A percentile compares a stretch with the other conserved stretches of the same genome.
Conservation (phyloP, 1,284 basidiomycete genomes). For the Microbotryomycetes sp. region DNA sequence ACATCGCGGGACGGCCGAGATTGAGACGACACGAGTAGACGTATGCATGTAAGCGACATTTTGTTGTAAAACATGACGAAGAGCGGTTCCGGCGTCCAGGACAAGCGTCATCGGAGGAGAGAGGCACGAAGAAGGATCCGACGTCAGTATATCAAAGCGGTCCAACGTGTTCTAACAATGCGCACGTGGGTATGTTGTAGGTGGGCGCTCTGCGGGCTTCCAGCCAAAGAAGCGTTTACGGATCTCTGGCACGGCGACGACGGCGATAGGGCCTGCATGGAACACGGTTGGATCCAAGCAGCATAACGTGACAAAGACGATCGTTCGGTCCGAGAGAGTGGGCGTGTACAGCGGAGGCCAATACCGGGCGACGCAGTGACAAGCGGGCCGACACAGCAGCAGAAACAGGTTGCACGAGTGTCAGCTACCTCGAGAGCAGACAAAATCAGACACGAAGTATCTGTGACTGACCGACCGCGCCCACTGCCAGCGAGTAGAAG, state of each 20-base stretch:
- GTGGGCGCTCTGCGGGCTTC: constrained; percentile 63
- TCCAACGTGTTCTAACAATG: background rate
- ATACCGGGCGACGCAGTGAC: background rate
- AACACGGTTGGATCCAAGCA: too few relatives aligned
- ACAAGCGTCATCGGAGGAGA: too few relatives aligned
- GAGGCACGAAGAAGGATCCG: too few relatives aligned
- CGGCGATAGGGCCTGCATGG: constrained; percentile 63
- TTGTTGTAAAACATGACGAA: background rate
- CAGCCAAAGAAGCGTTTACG: constrained; percentile 63
- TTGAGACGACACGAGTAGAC: background rate
- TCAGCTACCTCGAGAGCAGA: background rate
- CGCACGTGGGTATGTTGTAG: constrained; percentile 80
- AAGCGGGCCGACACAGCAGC: background rate
- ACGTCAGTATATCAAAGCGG: constrained; percentile 39
- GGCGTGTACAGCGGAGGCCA: background rate
- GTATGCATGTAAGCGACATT: background rate
- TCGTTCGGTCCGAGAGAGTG: background rate
- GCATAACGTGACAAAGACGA: background rate
- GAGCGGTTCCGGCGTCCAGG: background rate
- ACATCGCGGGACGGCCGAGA: too few relatives aligned
- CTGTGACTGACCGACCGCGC: constrained; percentile 42
- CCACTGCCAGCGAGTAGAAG: constrained; percentile 77
- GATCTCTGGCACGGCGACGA: constrained; percentile 68
- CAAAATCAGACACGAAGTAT: background rate
- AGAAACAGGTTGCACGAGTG: too few relatives aligned